Evolutionary conservation across 192 early-diverging fungal species (phyloP).

Genomic region (Polychytrium aggregatum): DNA sequence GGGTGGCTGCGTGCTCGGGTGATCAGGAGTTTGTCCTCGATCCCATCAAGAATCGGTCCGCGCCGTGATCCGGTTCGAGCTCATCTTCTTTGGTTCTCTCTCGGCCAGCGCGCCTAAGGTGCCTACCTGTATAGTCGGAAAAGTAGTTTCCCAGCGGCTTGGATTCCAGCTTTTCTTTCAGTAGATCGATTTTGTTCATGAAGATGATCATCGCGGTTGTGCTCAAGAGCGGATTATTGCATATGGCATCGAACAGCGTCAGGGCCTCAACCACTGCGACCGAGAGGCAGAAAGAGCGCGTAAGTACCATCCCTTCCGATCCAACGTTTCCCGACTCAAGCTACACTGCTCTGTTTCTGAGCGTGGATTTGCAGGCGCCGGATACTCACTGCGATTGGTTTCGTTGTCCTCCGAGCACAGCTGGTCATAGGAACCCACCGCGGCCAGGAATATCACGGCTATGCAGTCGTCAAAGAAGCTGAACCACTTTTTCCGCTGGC

Average conservation of each 20-base stretch:
- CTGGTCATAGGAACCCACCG: conserved; percentile 13
- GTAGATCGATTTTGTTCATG: conserved; percentile 44
- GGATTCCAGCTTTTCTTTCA: conserved; percentile 31
- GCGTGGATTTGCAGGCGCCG: no score
- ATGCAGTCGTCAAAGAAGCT: conserved; percentile 9
- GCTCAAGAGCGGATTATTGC: conserved; percentile 36
- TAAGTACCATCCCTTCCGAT: no score
- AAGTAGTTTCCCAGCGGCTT: conserved; percentile 29
- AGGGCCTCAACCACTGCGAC: conserved; percentile 31
- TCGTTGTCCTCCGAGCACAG: conserved; percentile 4
- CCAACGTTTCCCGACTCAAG: no score
- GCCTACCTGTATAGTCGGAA: conserved; percentile 30
- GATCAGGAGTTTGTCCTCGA: no score
- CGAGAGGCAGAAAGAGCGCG: neutral
- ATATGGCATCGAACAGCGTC: conserved; percentile 37
- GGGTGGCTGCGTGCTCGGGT: no score
- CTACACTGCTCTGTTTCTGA: no score
- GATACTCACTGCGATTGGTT: no score
- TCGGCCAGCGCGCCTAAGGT: neutral
- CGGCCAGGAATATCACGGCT: conserved; percentile 9
- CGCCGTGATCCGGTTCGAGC: no score
- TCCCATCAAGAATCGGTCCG: no score
- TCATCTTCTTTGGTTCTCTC: no score
- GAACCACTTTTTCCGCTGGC: conserved; percentile 10
- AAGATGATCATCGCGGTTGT: conserved; percentile 41